Base-by-base conservation (phyloP, 345 rosid genomes). In the Brassica cretica region DNA sequence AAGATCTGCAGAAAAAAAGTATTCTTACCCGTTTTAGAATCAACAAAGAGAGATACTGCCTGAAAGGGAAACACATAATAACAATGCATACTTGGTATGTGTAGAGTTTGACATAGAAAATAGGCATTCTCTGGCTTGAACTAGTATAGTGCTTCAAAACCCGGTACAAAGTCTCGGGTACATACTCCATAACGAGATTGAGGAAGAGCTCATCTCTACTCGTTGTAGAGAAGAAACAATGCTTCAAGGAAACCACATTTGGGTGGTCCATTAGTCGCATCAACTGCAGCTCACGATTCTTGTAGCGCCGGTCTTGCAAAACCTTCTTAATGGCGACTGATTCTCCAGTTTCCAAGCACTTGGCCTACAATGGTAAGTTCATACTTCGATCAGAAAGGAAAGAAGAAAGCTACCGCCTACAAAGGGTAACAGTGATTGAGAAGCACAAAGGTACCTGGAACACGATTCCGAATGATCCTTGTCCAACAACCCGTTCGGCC, bases 291-390 rank as follows among this genome's bases (percentile, higher is more conserved):
- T 92, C 97, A 51, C 97, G 93, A 32, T 87, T 90, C 77, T 90
- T 92, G 63, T 92, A 90, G 35, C 95, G 83, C 60, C 86, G 84
- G 63, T 92, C 97, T 82, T 92, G 95, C 78, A 89, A 80, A 66
- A 92, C 97, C 84, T 92, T 91, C 87, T 91, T 91, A 70, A 91
- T 91, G 33, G 97, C 97, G 66, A 92, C 90, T 0, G 88, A 83
- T 84, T 90, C 97, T 66, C 95, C 93, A 46, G 91, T 88, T 78
- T 92, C 96, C 89, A 92, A 87, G 83, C 96, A 92, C 76, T 89
- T 90, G 6, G 97, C 97, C 97, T 92, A 81, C 6, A 77, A 67
- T 74, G 51, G 44, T 46, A 75, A 16, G 73, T 63, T 19, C 44
- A 76, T 63, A 59, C 65, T 27, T 10, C 16, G 15, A 61, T 64